Evolutionary conservation across 2,329 filamentous ascomycete genomes (phyloP), one percentile per base, ranked within the genome.

Genomic region (Penicillium decumbens): DNA sequence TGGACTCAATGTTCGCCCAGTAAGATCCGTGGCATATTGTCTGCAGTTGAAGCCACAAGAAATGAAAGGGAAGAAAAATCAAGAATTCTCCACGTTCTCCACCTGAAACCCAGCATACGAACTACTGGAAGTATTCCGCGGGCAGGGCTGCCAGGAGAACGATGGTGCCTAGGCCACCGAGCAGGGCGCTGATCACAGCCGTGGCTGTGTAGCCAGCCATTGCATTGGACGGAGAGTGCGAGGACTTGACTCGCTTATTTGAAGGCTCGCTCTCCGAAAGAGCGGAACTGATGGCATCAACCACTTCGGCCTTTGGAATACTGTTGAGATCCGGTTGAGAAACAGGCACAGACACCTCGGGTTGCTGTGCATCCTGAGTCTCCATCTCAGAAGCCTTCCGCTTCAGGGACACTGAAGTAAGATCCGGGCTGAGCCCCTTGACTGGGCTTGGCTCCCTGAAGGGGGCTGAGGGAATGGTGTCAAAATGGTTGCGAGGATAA

Each of bases 161-260:
- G 35, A 75, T 64, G 13, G 71, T 71, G 20, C 72, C 67, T 29
- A 75, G 59, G 5, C 71, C 67, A 42, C 73, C 73, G 38, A 73
- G 63, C 13, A 73, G 50, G 30, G 70, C 71, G 23, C 73, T 72
- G 4, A 70, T 53, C 2, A 71, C 49, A 24, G 73, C 71, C 25
- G 67, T 69, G 18, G 67, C 65, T 27, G 69, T 70, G 57, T 75
- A 69, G 46, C 65, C 68, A 41, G 61, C 57, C 23, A 74, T 45
- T 23, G 43, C 62, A 8, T 47, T 45, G 23, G 56, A 53, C 1
- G 58, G 45, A 10, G 56, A 40, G 5, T 58, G 43, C 5, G 42
- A 44, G 3, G 51, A 51, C 49, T 65, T 71, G 18, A 51, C 47
- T 30, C 63, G 63, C 48, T 72, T 71, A 12, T 45, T 33, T 0